Evolutionary conservation across 768 basidiomycete genomes (phyloP), one percentile per base, ranked within the genome.

Genomic region (Cyathus striatus): DNA sequence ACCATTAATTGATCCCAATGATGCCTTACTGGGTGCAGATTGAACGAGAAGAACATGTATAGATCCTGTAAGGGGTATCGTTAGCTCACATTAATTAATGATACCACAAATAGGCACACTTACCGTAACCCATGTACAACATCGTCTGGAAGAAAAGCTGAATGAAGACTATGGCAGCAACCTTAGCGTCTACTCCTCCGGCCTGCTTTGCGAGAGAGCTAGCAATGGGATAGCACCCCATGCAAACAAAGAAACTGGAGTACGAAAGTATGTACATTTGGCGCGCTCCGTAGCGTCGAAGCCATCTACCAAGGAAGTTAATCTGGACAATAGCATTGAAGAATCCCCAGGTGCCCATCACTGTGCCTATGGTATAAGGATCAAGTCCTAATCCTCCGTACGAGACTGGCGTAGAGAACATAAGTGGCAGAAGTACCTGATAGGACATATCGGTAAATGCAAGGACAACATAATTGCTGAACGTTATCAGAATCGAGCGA

Each of bases 381-480:
- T 70, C 61, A 30, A 89, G 64, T 3, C 84, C 84, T 4, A 87
- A 72, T 2, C 86, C 86, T 18, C 86, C 86, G 1, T 73, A 64
- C 13, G 62, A 58, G 36, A 78, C 57, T 0, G 86, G 77, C 0
- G 83, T 87, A 9, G 83, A 80, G 43, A 64, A 73, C 30, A 72
- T 59, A 37, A 75, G 59, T 6, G 72, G 72, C 20, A 59, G 45
- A 12, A 75, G 64, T 9, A 62, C 67, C 16, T 54, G 49, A 34
- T 60, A 52, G 32, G 53, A 49, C 62, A 70, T 68, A 44, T 68
- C 68, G 22, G 54, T 43, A 56, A 73, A 72, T 7, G 63, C 36
- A 16, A 70, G 56, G 50, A 63, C 62, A 5, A 53, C 49, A 43
- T 66, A 59, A 46, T 62, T 66, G 24, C 60, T 14, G 26, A 65